Evolutionary conservation across 345 rosid species (phyloP), one percentile per base, ranked within the genome.

Genomic region (Citrus hindsii): DNA sequence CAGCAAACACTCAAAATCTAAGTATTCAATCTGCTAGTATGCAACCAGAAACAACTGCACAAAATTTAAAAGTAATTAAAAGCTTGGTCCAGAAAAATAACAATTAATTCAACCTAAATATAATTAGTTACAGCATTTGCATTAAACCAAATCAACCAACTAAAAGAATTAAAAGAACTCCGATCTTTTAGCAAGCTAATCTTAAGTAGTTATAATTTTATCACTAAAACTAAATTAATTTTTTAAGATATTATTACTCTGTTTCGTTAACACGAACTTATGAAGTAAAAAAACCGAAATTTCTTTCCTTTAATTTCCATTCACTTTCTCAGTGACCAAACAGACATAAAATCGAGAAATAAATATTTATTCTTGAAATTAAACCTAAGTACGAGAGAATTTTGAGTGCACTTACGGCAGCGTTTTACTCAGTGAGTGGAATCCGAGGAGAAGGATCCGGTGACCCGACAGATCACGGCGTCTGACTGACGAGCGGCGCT

Each of bases 381-480:
- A 19, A 72, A 72, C 28, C 14, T 10, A 24, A 35, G 66, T 24
- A 58, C 2, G 32, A 33, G 66, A 73, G 53, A 59, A 56, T 46
- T 56, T 21, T 51, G 46, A 32, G 35, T 13, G 22, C 16, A n/a
- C 75, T 37, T 73, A 73, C 53, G 51, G 21, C 9, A 61, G 51
- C 38, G 33, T 25, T 71, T 33, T 56, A 19, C 19, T 32, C 28
- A 1, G 48, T 13, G 53, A 56, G 9, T 55, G 33, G 64, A 60
- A 56, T 72, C 75, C 65, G 65, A 7, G 46, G 6, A 32, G 48
- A n/a, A 56, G 75, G 75, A 58, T 37, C 76, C 76, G 76, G 51
- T 12, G 66, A 58, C 66, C 65, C 53, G 76, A 73, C 30, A 56
- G 32, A 72, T 30, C 48, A 56, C 65, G 76, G 65, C n/a, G 46